Evolutionary conservation across 805 yeast genomes (phyloP), one percentile per base, ranked within the genome.

Genomic region (Starmerella riodocensis): DNA sequence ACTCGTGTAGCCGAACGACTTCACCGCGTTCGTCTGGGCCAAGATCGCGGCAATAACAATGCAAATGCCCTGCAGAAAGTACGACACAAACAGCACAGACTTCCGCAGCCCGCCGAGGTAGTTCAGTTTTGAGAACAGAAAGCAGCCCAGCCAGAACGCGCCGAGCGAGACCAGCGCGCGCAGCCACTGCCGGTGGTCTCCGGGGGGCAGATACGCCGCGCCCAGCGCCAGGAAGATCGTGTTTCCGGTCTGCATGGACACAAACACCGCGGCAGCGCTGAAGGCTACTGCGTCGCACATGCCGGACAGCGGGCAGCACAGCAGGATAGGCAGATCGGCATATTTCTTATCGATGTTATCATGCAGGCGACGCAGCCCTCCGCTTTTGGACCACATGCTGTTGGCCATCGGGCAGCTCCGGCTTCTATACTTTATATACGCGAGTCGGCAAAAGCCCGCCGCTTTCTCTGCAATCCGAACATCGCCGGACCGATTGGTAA

Each of bases 191-290:
- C 16, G 5, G 3, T 33, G 17, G 28, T 43, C 47, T 4, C 28
- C 32, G 7, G 32, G 13, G 6, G 47, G 47, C 21, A 35, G 29
- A 14, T 36, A 34, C 14, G 47, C 18, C 2, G 47, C 43, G 2
- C 47, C 47, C 16, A 43, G 23, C 4, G 47, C 43, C 20, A 43
- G 22, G 31, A 43, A 43, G n/a, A 43, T 18, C 6, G 47, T 43
- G 32, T 43, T 43, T 7, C 47, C 47, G 3, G 47, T 43, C 17
- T 41, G 39, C 47, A 43, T 43, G 11, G 38, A 31, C 7, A 40
- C 43, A 23, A 43, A 43, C 21, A 37, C 40, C 9, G 34, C 11
- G 11, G 47, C 41, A 3, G 47, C 47, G 13, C 41, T 43, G 43
- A 43, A 43, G 13, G 38, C 16, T 6, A 29, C 43, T 23, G 41